Evolutionary conservation across 768 basidiomycete genomes (phyloP), one percentile per base, ranked within the genome.

Genomic region (Lentinula edodes): DNA sequence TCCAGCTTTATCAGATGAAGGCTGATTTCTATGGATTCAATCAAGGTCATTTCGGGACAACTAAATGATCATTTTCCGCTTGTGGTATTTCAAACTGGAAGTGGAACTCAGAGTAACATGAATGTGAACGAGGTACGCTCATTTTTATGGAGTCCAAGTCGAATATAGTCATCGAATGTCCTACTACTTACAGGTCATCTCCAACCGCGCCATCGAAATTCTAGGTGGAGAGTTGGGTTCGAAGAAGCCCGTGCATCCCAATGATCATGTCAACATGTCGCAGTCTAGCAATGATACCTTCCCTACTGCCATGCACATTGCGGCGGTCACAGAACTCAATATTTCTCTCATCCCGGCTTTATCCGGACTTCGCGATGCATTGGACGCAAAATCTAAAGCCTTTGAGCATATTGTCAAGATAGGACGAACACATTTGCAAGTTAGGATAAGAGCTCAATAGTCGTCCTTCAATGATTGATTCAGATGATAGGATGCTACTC

Each of bases 211-310:
- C 39, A 99, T 98, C 70, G 94, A 99, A 78, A 77, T 97, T 63
- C 86, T 98, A 63, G 97, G 97, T 7, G 97, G 97, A 16, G 82
- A 95, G 76, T 81, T 98, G 60, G 97, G 97, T 36, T 93, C 91
- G 52, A 99, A 98, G 82, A 93, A 82, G 68, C 97, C 97, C 6
- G 95, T 99, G 1, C 97, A 99, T 73, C 97, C 97, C 39, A 99
- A 99, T 74, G 97, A 99, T 71, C 97, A 99, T 75, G 95, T 98
- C 68, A 98, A 99, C 80, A 96, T 90, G 91, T 94, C 92, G 73
- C 96, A 98, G 75, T 96, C 93, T 65, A 95, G 93, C 70, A 99
- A 99, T 70, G 97, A 99, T 76, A 95, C 95, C 93, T 99, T 98
- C 85, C 97, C 97, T 8, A 99, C 97, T 28, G 97, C 90, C 8